Evolutionary conservation across 306 rosid genomes (phyloP).

Genomic region (Glycine latifolia): DNA sequence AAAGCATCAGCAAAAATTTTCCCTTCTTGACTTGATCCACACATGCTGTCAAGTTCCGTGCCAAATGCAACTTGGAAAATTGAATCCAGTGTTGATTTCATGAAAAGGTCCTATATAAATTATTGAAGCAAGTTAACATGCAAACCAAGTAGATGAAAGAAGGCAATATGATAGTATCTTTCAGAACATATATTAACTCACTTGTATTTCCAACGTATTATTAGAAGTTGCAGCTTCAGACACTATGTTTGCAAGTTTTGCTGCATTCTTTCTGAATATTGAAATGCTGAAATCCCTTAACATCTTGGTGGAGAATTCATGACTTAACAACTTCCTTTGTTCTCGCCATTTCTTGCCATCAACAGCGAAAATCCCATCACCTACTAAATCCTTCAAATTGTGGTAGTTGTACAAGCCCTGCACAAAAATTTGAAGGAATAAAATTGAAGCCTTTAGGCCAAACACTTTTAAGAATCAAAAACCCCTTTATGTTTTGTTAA

Average conservation of each 20-base stretch:
- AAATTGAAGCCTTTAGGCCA: constrained; percentile 22
- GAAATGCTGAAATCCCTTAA: constrained; percentile 67
- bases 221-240: constrained; percentile 65
- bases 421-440: constrained; percentile 28
- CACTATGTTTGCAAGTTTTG: constrained; percentile 63
- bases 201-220: constrained; percentile 68
- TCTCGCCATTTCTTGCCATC: constrained; percentile 90
- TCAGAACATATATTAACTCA: constrained; percentile 41
- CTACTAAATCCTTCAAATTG: constrained; percentile 79
- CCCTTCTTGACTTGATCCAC: constrained; percentile 82
- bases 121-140: constrained; percentile 5
- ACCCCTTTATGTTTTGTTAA: neutral
- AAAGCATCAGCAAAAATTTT: constrained; percentile 65
- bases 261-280: constrained; percentile 72
- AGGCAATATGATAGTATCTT: constrained; percentile 1
- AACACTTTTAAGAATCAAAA: constrained; percentile 17
- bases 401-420: constrained; percentile 71
- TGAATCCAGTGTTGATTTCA: constrained; percentile 76
- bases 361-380: constrained; percentile 85
- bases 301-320: constrained; percentile 77
- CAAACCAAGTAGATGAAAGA: constrained; percentile 25
- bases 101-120: constrained; percentile 60
- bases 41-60: constrained; percentile 74
- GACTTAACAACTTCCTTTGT: constrained; percentile 76
- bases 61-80: constrained; percentile 86